Conservation (phyloP, 805 yeast species). For the Starmerella bombicola region DNA sequence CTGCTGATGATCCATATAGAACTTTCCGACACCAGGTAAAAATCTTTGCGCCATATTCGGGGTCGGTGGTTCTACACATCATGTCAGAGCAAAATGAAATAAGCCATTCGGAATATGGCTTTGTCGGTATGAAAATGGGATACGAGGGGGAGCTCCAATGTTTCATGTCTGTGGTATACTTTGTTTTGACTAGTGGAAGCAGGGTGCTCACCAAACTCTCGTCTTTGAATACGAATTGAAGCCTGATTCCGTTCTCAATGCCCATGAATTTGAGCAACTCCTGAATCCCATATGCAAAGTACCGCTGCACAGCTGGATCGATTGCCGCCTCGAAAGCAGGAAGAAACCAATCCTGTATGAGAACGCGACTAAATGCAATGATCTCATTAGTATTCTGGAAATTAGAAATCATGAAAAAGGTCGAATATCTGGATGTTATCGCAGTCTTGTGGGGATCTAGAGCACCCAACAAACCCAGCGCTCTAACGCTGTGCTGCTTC, state of each 20-base stretch:
- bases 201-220: constrained; percentile 11
- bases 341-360: constrained; percentile 59
- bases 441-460: constrained; percentile 52
- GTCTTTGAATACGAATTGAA: constrained; percentile 6
- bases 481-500: constrained; percentile 49
- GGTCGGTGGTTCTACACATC: constrained; percentile 46
- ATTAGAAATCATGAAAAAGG: constrained; percentile 44
- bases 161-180: constrained; percentile 46
- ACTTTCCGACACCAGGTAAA: constrained; percentile 19
- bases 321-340: constrained; percentile 83
- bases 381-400: constrained; percentile 52
- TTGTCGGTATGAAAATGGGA: constrained; percentile 46
- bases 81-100: constrained; percentile 55
- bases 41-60: constrained; percentile 14
- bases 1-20: constrained; percentile 16
- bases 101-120: constrained; percentile 52
- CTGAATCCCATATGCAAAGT: constrained; percentile 80
- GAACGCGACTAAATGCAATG: constrained; percentile 47
- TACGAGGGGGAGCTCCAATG: constrained; percentile 37
- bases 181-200: constrained; percentile 36
- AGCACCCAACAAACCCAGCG: constrained; percentile 67
- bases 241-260: constrained; percentile 6
- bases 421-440: constrained; percentile 32
- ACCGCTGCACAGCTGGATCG: constrained; percentile 72
- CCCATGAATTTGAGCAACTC: constrained; percentile 51